phyloP scores from a whole-genome alignment of 805 yeast genomes.

The Yamadazyma nakazawae region DNA sequence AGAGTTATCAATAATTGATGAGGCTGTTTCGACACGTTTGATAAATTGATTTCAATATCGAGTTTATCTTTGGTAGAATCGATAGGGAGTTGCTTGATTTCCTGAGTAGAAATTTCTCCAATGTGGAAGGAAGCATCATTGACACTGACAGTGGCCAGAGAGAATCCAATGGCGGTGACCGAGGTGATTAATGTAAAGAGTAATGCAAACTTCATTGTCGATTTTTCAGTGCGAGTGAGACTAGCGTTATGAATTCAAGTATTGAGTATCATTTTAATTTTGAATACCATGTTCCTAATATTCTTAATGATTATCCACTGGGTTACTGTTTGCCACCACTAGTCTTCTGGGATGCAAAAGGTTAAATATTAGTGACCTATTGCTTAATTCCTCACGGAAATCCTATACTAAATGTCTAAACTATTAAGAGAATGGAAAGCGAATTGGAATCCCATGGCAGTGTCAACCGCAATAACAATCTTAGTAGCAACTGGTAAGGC shows the following conservation, averaged over 20 bases:
- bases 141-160: conserved; percentile 28
- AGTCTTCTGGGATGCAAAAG: too few species aligned
- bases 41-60: conserved; percentile 24
- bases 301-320: too few species aligned
- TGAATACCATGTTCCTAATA: too few species aligned
- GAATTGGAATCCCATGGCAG: too few species aligned
- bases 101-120: conserved; percentile 31
- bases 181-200: neutral
- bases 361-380: too few species aligned
- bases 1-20: conserved; percentile 34
- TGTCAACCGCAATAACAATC: too few species aligned
- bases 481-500: too few species aligned
- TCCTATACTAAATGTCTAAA: too few species aligned
- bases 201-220: conserved; percentile 5
- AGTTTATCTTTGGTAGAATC: conserved; percentile 32
- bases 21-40: conserved; percentile 23
- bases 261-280: too few species aligned
- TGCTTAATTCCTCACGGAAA: too few species aligned
- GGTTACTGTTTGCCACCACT: too few species aligned
- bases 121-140: conserved; percentile 21
- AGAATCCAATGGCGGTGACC: conserved; percentile 27
- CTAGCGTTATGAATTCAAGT: neutral
- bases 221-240: neutral
- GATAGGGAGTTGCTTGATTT: conserved; percentile 26
- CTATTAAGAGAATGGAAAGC: too few species aligned